Conservation (phyloP, 2,329 filamentous ascomycete species). For the Cryoendolithus antarcticus region DNA sequence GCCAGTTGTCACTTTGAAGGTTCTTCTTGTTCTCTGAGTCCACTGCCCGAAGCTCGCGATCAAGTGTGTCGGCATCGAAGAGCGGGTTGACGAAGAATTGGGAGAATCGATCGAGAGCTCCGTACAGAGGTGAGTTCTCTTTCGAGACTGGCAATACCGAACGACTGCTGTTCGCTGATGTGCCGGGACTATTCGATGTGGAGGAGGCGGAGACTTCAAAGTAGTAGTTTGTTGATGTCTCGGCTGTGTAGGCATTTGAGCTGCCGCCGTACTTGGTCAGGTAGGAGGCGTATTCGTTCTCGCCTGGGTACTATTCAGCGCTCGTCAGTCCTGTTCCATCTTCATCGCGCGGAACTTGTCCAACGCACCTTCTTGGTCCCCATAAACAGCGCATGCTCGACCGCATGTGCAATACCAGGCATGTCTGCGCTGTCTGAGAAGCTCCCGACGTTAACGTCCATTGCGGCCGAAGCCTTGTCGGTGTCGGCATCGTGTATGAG, state of each 20-base stretch:
- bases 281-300: constrained; percentile 93
- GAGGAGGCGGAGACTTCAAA: constrained; percentile 85
- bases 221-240: constrained; percentile 93
- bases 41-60: constrained; percentile 76
- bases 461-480: constrained; percentile 89
- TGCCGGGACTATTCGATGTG: constrained; percentile 38
- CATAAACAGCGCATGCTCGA: constrained; percentile 97
- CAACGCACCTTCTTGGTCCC: constrained; percentile 71
- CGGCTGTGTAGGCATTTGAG: constrained; percentile 89
- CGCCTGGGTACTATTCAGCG: constrained; percentile 60
- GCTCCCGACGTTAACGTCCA: constrained; percentile 92
- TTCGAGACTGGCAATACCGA: constrained; percentile 25
- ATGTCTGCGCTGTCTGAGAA: constrained; percentile 86
- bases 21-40: constrained; percentile 99
- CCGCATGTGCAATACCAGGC: constrained; percentile 89
- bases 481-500: constrained; percentile 89
- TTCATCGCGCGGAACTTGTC: too few species aligned
- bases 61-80: constrained; percentile 72
- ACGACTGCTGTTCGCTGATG: constrained; percentile 25
- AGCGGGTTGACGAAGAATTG: constrained; percentile 87
- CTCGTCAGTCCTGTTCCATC: not conserved
- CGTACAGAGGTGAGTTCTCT: constrained; percentile 53
- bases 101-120: constrained; percentile 79
- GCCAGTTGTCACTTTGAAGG: constrained; percentile 79
- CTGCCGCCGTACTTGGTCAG: constrained; percentile 78